Evolutionary conservation across 2,329 filamentous ascomycete species (phyloP).

Genomic region (Nannizziopsis arthrosporioides): DNA sequence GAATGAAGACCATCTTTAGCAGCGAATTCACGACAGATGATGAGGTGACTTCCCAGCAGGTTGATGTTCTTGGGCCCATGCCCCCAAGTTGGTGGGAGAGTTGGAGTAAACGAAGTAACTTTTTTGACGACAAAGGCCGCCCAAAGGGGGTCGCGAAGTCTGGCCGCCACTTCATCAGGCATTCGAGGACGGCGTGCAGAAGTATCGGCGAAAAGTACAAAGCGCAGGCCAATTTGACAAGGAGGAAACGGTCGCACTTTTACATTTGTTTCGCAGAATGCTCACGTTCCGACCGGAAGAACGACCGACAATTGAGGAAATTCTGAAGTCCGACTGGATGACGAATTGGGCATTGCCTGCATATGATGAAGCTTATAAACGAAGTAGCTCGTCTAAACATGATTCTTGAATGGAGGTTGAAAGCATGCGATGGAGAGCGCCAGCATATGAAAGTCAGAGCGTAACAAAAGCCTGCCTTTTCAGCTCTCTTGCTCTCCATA

Average conservation of each 20-base stretch:
- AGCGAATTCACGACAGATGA: constrained; percentile 8
- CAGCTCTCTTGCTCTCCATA: no score
- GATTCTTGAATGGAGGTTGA: no score
- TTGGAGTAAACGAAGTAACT: constrained; percentile 16
- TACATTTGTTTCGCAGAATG: constrained; percentile 13
- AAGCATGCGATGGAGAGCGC: no score
- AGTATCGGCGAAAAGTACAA: constrained; percentile 12
- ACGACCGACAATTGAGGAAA: constrained; percentile 10
- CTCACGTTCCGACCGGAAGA: constrained; percentile 11
- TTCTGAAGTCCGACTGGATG: constrained; percentile 15
- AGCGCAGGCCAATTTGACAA: constrained; percentile 13
- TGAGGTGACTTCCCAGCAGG: constrained; percentile 11
- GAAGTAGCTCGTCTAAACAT: no score
- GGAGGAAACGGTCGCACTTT: constrained; percentile 10
- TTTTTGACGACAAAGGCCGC: constrained; percentile 13
- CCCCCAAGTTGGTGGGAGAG: constrained; percentile 16
- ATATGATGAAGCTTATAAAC: no score
- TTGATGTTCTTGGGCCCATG: constrained; percentile 17
- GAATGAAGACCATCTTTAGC: constrained; percentile 19
- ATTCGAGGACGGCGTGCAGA: constrained; percentile 13
- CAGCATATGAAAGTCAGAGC: no score
- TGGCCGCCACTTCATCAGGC: constrained; percentile 15
- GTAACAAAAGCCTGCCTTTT: no score
- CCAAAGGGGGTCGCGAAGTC: constrained; percentile 13
- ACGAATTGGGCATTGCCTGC: constrained; percentile 15